phyloP scores from a whole-genome alignment of 768 basidiomycete genomes.

The Hydnomerulius pinastri region DNA sequence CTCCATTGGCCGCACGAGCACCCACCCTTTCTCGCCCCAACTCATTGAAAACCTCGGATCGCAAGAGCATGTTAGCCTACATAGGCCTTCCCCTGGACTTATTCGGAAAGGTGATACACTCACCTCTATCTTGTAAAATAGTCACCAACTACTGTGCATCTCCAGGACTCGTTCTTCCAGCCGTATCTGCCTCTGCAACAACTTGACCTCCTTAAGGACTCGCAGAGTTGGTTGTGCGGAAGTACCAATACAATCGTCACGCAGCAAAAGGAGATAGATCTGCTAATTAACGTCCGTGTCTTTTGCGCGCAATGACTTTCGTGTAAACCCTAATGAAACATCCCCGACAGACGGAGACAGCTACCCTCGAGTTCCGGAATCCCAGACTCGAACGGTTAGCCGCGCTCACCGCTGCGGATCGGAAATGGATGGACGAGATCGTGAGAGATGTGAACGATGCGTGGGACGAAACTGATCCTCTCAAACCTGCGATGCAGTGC shows the following conservation, averaged over 20 bases:
- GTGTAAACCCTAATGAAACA: not conserved
- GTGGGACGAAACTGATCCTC: slow-evolving; percentile 69
- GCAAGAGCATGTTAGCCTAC: slow-evolving; percentile 87
- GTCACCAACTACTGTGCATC: not conserved
- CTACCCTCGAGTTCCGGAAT: slow-evolving; percentile 84
- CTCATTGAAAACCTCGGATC: slow-evolving; percentile 84
- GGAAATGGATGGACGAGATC: slow-evolving; percentile 98
- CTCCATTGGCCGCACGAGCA: slow-evolving; percentile 66
- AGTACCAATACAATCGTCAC: slow-evolving; percentile 96
- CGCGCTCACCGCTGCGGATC: slow-evolving; percentile 85
- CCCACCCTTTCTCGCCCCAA: slow-evolving; percentile 70
- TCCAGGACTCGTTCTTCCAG: slow-evolving; percentile 92
- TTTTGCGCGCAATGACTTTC: not conserved
- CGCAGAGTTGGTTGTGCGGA: slow-evolving; percentile 87
- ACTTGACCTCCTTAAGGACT: slow-evolving; percentile 80
- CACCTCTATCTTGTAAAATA: not conserved
- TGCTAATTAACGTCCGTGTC: slow-evolving; percentile 78
- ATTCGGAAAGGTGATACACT: slow-evolving; percentile 74
- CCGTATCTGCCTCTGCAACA: slow-evolving; percentile 97
- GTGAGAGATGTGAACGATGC: slow-evolving; percentile 82
- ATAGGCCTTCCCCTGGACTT: slow-evolving; percentile 91
- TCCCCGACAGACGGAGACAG: slow-evolving; percentile 75
- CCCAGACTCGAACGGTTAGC: slow-evolving; percentile 75
- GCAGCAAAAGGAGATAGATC: slow-evolving; percentile 88
- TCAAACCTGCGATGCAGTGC: slow-evolving; percentile 63